Base-by-base conservation (phyloP, 768 basidiomycete species). In the Collybiopsis confluens region DNA sequence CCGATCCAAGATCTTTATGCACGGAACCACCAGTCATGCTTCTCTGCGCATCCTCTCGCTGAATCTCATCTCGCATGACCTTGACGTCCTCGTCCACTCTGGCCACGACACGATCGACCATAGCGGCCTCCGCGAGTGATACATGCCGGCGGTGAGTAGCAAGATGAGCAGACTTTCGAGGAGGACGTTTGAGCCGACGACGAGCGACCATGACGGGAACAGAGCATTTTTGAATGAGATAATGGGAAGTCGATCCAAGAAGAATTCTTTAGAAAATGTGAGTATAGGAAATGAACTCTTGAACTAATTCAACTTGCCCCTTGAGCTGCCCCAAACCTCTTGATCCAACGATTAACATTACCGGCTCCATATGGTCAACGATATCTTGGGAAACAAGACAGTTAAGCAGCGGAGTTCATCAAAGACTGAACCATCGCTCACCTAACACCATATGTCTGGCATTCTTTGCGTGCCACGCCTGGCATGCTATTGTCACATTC, bases 381-480 rank as follows among this genome's bases (percentile, higher is more conserved):
- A 98, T 81, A 61, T 95, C 90, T 48, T 81, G 50, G 10, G 42
- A 26, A 13, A 4, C 18, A 2, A 46, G 10, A 47, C 11, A 37
- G 36, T n/a, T n/a, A n/a, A n/a, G n/a, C n/a, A n/a, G n/a, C n/a
- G n/a, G n/a, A n/a, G n/a, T n/a, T n/a, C n/a, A n/a, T n/a, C n/a
- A n/a, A n/a, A n/a, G n/a, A n/a, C n/a, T n/a, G n/a, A n/a, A n/a
- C n/a, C n/a, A n/a, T n/a, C n/a, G n/a, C 47, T 48, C 33, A 48
- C 47, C 47, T 18, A 96, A 73, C 21, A 96, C 71, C 86, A 95
- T 94, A 63, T 94, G 92, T 21, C 92, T 73, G 1, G 88, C 78
- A 64, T 95, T 95, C 75, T 96, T 97, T n/a, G 95, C 92, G 59
- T 98, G 95, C 82, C 95, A 90, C 26, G 95, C 94, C 70, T 98